Base-by-base conservation (phyloP, 345 rosid species). In the Camelina sativa region DNA sequence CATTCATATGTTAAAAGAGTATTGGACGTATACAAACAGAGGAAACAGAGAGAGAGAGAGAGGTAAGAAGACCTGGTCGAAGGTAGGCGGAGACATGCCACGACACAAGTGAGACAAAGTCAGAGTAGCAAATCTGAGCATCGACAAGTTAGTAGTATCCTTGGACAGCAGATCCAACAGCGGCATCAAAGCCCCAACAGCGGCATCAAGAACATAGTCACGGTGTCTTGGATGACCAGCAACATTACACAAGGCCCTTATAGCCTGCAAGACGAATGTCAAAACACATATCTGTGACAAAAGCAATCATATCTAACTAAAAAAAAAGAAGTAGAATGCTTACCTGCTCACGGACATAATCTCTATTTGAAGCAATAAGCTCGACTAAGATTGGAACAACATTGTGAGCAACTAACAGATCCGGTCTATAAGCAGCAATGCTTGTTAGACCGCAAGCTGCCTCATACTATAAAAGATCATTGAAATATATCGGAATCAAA, bases 361-460 rank as follows among this genome's bases (percentile, higher is more conserved):
- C 90, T 12, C 79, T 66, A 37, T 86, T 87, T 37, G 95, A 89
- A 60, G 70, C 71, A 47, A 89, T 80, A 79, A 89, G 95, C 61
- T 73, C 68, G 16, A 86, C 87, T 80, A 89, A 86, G 43, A 84
- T 64, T 7, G 89, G 91, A 54, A 87, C 85, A 73, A 88, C 87
- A 0, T 82, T 86, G 43, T 87, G 90, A 62, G 86, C 90, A 66
- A 86, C 35, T 32, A 32, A 7, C 8, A 82, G 86, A 77, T 74
- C 82, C 4, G 94, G 37, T 13, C 7, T 86, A 63, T 82, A 88
- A 22, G 90, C 83, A 25, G 91, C 91, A 78, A 89, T 82, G 68
- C 84, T 89, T 57, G 91, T 84, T 19, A 89, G 84, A 22, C 86
- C 85, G 91, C 90, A 85, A 66, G 91, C 91, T 10, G 91, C 88